These are phyloP conservation scores for Flammula alnicola DNA, from an alignment of 1,284 basidiomycete species.

Conservation along the genomic window DNA sequence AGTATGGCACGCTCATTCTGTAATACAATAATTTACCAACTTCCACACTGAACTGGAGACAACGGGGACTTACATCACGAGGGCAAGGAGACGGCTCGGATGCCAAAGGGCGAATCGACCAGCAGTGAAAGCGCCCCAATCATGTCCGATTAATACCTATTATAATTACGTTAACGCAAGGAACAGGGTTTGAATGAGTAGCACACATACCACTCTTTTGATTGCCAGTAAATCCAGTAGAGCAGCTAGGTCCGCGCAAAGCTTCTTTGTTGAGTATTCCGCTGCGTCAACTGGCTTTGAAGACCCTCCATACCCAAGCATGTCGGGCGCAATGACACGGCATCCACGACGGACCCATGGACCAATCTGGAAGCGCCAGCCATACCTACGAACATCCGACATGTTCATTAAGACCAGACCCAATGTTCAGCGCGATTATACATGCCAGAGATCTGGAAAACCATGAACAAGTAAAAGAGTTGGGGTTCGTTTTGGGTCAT, in stretches of 20 bases:
- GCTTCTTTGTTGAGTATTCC: conserved; percentile 62
- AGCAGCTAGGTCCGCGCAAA: conserved; percentile 65
- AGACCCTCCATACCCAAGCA: conserved; percentile 72
- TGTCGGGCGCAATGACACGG: conserved; percentile 73
- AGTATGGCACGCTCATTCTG: conserved; percentile 67
- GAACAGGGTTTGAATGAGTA: background rate
- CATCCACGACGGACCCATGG: conserved; percentile 67
- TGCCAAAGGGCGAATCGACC: conserved; percentile 71
- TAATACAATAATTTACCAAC: background rate
- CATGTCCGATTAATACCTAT: conserved; percentile 72
- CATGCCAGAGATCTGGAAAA: conserved; percentile 71
- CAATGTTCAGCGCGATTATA: too few species aligned
- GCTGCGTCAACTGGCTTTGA: conserved; percentile 60
- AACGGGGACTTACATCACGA: conserved; percentile 55
- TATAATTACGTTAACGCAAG: background rate
- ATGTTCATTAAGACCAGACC: background rate
- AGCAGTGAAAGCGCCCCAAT: conserved; percentile 69
- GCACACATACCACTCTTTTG: conserved; percentile 49
- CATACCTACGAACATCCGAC: conserved; percentile 51
- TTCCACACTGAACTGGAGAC: background rate
- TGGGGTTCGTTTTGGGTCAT: conserved; percentile 42
- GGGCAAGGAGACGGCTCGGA: conserved; percentile 57
- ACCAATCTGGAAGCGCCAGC: conserved; percentile 71
- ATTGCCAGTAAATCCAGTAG: conserved; percentile 61
- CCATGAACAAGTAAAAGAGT: conserved; percentile 75